Evolutionary conservation across 257 asterid genomes (phyloP).

Genomic region (Salvia miltiorrhiza): DNA sequence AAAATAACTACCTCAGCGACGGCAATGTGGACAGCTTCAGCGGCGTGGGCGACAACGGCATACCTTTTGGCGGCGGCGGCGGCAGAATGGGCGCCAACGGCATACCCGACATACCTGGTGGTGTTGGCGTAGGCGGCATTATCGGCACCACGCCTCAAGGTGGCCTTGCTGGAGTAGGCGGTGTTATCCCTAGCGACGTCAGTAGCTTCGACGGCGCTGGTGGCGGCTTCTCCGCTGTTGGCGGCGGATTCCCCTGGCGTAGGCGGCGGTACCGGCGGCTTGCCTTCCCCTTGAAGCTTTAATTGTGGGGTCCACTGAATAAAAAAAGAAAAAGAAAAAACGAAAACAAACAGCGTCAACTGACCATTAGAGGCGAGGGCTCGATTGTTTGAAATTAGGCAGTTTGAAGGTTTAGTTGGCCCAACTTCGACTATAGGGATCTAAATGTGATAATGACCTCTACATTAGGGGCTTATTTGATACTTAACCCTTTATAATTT

Average conservation of each 20-base stretch:
- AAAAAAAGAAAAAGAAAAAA: too few species aligned
- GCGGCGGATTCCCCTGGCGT: slow-evolving; percentile 32
- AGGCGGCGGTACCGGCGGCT: slow-evolving; percentile 7
- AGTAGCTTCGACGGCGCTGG: slow-evolving; percentile 1
- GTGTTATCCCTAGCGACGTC: slow-evolving; percentile 26
- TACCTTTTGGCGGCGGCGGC: slow-evolving; percentile 41
- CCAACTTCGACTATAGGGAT: too few species aligned
- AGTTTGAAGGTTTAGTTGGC: too few species aligned
- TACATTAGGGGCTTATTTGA: too few species aligned
- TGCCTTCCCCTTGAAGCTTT: slow-evolving; percentile 24
- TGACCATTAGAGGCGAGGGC: too few species aligned
- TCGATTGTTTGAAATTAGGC: too few species aligned
- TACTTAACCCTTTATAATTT: too few species aligned
- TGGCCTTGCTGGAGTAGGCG: slow-evolving; percentile 10
- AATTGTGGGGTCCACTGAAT: too few species aligned
- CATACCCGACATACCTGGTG: background rate
- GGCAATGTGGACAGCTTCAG: slow-evolving; percentile 37
- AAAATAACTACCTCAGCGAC: slow-evolving; percentile 29
- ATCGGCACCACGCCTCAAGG: slow-evolving; percentile 43
- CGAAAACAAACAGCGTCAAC: too few species aligned
- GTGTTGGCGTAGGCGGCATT: slow-evolving; percentile 36
- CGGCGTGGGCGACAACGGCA: slow-evolving; percentile 41
- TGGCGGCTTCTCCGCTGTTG: slow-evolving; percentile 30
- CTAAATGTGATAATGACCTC: too few species aligned
- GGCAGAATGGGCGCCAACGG: slow-evolving; percentile 36